phyloP scores from a whole-genome alignment of 768 basidiomycete species.

The Russula vinacea region DNA sequence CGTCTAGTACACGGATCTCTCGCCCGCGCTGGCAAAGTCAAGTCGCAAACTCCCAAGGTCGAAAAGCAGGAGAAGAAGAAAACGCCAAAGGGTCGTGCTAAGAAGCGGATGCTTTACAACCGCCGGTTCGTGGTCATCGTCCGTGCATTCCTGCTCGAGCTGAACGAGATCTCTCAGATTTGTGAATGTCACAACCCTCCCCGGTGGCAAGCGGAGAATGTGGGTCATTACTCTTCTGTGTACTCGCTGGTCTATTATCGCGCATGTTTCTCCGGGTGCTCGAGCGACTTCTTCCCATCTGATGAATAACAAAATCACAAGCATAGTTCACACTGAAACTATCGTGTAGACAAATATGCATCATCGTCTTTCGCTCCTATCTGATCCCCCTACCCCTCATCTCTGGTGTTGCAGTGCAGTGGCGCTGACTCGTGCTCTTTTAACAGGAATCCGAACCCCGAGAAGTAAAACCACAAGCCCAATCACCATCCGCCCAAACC shows the following conservation, averaged over 20 bases:
- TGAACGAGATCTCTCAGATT: conserved; percentile 48
- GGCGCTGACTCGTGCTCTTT: conserved; percentile 21
- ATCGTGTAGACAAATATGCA: conserved; percentile 79
- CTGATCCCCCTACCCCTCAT: conserved; percentile 50
- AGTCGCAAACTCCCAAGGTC: conserved; percentile 96
- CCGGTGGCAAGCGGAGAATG: conserved; percentile 95
- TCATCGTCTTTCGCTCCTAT: conserved; percentile 99
- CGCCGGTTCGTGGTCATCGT: conserved; percentile 59
- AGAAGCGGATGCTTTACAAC: conserved; percentile 94
- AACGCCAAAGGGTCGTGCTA: conserved; percentile 93
- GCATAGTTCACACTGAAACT: conserved; percentile 99
- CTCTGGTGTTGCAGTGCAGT: background rate
- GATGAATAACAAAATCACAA: conserved; percentile 51
- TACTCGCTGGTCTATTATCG: conserved; percentile 11
- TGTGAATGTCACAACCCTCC: conserved; percentile 89
- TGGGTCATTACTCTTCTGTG: conserved; percentile 49
- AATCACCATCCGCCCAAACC: background rate
- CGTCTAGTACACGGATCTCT: conserved; percentile 92
- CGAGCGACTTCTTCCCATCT: conserved; percentile 40
- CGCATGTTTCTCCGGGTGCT: conserved; percentile 18
- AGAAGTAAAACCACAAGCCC: conserved; percentile 35
- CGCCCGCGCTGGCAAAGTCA: conserved; percentile 99
- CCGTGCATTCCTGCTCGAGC: background rate
- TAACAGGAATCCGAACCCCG: conserved; percentile 41
- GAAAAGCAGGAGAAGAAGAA: conserved; percentile 99